phyloP scores from a whole-genome alignment of 176 grass and related monocot genomes.

The Oryza brachyantha region DNA sequence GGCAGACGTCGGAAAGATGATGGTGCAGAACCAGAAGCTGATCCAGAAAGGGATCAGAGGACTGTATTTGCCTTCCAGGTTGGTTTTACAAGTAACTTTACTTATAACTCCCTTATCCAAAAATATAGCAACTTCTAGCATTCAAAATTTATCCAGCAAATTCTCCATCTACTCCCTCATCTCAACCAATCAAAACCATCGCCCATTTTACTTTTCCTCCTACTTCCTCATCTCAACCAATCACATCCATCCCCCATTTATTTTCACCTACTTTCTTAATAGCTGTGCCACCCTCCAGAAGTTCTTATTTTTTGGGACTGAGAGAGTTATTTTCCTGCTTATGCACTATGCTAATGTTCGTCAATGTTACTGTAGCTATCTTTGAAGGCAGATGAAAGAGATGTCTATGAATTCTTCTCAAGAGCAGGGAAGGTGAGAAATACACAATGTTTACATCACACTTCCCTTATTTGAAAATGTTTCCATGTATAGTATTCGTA shows the following conservation, averaged over 20 bases:
- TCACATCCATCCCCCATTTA: too few relatives aligned
- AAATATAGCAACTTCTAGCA: too few relatives aligned
- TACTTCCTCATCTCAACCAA: too few relatives aligned
- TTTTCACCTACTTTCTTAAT: too few relatives aligned
- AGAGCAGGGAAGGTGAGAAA: slow-evolving; percentile 92
- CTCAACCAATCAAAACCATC: too few relatives aligned
- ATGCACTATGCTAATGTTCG: slow-evolving; percentile 26
- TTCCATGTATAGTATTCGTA: background rate
- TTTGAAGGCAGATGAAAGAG: slow-evolving; percentile 92
- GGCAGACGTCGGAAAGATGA: slow-evolving; percentile 76
- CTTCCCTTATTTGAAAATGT: background rate
- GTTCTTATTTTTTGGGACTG: too few relatives aligned
- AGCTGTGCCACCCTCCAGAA: too few relatives aligned
- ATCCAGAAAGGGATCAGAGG: slow-evolving; percentile 89
- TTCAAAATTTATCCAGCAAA: too few relatives aligned
- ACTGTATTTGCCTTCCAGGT: slow-evolving; percentile 95
- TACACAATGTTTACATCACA: background rate
- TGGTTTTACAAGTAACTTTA: background rate
- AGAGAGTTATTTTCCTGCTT: background rate
- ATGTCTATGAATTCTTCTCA: slow-evolving; percentile 98
- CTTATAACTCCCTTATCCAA: too few relatives aligned
- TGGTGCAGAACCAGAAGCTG: slow-evolving; percentile 58
- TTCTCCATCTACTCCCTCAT: too few relatives aligned
- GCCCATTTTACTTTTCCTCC: too few relatives aligned
- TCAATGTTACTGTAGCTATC: slow-evolving; percentile 60